Evolutionary conservation across 306 rosid genomes (phyloP), one percentile per base, ranked within the genome.

Genomic region (Acacia confusa): DNA sequence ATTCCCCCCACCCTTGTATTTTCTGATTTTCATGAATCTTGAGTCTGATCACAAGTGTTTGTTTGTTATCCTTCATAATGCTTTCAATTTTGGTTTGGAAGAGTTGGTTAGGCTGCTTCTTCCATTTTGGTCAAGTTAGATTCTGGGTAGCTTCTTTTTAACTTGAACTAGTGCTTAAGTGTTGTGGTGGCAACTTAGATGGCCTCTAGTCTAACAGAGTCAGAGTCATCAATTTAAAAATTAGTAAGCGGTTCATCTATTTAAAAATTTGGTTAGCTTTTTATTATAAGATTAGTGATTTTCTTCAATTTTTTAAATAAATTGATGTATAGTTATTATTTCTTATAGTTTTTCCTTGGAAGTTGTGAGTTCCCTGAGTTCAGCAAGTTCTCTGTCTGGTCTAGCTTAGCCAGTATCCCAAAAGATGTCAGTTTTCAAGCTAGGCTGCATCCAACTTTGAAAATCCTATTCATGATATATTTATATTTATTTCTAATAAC

Each of bases 21-120:
- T 81, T 68, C 66, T 44, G 47, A 52, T 64, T 66, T 61, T 53
- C 13, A 72, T 45, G 77, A 53, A 55, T 14, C 70, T 57, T 85
- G 6, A 47, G 38, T n/a, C 28, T 27, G 38, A 66, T 85, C 60
- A 52, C 36, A 20, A 72, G 44, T 72, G 69, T 74, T 55, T 41
- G 16, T 70, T 74, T 70, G 38, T 6, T 32, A 72, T 81, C 77
- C 38, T 57, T 66, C 38, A 4, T 53, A 20, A 40, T 40, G 12
- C 61, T 22, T 67, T 55, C 34, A 47, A 50, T 34, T 64, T 77
- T 77, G 30, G 72, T 53, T 80, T 13, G 73, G 48, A 65, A 76
- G 11, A 53, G 57, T 60, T 12, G n/a, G 40, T 28, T 20, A 28
- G 38, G 67, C 20, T 1, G 40, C 69, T 63, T 63, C 40, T 28